Evolutionary conservation across 768 basidiomycete species (phyloP), one percentile per base, ranked within the genome.

Genomic region (Trametes coccinea): DNA sequence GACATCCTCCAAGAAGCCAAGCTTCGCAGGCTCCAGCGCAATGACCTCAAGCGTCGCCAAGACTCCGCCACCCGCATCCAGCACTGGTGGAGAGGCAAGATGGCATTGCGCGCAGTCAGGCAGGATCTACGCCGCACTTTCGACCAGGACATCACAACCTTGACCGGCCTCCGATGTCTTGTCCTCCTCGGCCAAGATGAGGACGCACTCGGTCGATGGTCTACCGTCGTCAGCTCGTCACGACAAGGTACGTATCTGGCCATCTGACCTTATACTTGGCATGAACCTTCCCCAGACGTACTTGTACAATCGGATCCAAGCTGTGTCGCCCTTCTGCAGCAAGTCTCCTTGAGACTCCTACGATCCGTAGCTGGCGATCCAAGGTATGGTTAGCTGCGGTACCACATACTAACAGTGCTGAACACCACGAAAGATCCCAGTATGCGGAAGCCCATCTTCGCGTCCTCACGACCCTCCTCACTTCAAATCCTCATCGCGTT

Each of bases 1-100:
- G 75, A 81, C 39, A 81, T 93, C 68, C 76, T 92, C 50, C 79
- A 82, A 66, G 78, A 82, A 54, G 90, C 87, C 17, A 87, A 84
- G 66, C 80, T 80, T 17, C 80, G 81, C 55, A 77, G 90, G 37
- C 73, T 77, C 34, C 85, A 89, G 67, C 79, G 91, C 33, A 74
- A 80, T 31, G 82, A 83, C 53, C 75, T 75, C 22, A 83, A 85
- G 62, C 79, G 77, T 48, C 78, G 79, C 59, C 78, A 82, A 48
- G 89, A 90, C 29, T 80, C 76, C 48, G 89, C 89, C 0, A 69
- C 79, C 4, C 77, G 73, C 53, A 78, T 94, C 29, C 92, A 93
- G 69, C 80, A 84, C 16, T 88, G 82, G 84, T 92, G 88, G 85
- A 75, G 87, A 5, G 86, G 86, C 4, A 66, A 75, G 5, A 66